Evolutionary conservation across 371 early-diverging fungal species (phyloP).

Genomic region (Rhizopus stolonifer): DNA sequence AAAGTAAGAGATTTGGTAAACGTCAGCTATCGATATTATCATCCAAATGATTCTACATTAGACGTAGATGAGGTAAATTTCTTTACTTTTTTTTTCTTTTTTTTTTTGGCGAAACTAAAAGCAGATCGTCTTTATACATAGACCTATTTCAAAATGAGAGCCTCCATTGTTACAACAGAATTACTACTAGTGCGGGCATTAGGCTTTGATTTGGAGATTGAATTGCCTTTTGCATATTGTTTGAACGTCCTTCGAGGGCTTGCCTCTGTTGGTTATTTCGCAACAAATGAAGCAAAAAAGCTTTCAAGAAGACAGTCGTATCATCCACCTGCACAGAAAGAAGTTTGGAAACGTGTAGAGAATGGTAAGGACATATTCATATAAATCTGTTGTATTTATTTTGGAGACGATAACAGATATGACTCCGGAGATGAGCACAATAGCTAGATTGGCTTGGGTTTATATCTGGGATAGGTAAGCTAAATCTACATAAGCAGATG

Average conservation of each 20-base stretch:
- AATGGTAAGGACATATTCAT: slow-evolving; percentile 25
- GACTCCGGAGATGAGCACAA: slow-evolving; percentile 38
- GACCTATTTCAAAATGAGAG: slow-evolving; percentile 47
- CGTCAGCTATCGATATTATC: slow-evolving; percentile 51
- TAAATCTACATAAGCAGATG: not conserved
- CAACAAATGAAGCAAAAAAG: slow-evolving; percentile 18
- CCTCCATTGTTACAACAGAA: slow-evolving; percentile 46
- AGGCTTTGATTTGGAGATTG: slow-evolving; percentile 47
- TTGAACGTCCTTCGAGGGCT: slow-evolving; percentile 43
- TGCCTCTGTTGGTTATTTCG: slow-evolving; percentile 36
- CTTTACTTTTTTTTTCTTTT: too few relatives aligned
- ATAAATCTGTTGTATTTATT: too few relatives aligned
- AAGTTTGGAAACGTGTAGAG: slow-evolving; percentile 40
- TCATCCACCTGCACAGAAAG: slow-evolving; percentile 28
- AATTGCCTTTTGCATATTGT: slow-evolving; percentile 49
- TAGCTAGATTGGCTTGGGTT: slow-evolving; percentile 45
- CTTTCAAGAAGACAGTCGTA: slow-evolving; percentile 7
- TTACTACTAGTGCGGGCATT: slow-evolving; percentile 45
- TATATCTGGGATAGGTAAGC: slow-evolving; percentile 45
- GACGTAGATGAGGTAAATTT: slow-evolving; percentile 39
- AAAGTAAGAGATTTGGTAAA: slow-evolving; percentile 63
- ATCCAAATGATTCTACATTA: slow-evolving; percentile 37
- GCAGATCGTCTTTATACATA: too few relatives aligned
- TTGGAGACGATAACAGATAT: too few relatives aligned
- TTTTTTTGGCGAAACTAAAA: not conserved